phyloP scores from a whole-genome alignment of 2,329 filamentous ascomycete species.

The Fusarium lateritium region DNA sequence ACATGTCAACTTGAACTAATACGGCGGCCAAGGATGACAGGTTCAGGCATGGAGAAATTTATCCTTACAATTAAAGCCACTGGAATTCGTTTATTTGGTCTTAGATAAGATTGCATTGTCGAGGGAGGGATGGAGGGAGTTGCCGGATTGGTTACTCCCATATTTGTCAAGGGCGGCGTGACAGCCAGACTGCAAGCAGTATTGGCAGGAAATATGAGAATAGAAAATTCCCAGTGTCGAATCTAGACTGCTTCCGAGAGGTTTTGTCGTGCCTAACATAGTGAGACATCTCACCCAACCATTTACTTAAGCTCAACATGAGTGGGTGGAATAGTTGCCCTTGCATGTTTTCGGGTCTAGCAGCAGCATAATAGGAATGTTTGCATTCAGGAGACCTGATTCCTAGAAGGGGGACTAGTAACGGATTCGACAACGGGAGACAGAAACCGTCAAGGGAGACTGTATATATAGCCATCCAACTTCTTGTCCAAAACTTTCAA shows the following conservation, averaged over 20 bases:
- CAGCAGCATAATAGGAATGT: slow-evolving; percentile 23
- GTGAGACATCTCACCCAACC: slow-evolving; percentile 29
- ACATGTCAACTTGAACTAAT: not conserved
- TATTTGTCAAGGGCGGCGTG: not conserved
- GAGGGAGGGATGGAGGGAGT: slow-evolving; percentile 15
- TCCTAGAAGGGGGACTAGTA: not conserved
- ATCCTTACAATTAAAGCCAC: not conserved
- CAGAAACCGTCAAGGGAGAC: not conserved
- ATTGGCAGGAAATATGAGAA: slow-evolving; percentile 8
- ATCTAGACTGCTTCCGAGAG: slow-evolving; percentile 12
- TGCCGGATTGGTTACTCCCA: not conserved
- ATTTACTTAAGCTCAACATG: not conserved
- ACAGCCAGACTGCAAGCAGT: slow-evolving; percentile 17
- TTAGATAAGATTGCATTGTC: not conserved
- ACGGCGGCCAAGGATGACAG: not conserved
- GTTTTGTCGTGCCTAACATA: slow-evolving; percentile 1
- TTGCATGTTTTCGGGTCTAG: slow-evolving; percentile 37
- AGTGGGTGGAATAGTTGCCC: slow-evolving; percentile 19
- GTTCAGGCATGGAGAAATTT: not conserved
- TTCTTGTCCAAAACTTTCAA: slow-evolving; percentile 15
- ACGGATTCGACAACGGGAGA: not conserved
- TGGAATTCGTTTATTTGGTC: slow-evolving; percentile 5
- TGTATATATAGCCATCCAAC: slow-evolving; percentile 30
- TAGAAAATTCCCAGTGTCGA: not conserved
- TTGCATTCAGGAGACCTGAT: slow-evolving; percentile 19